A percentile compares a stretch with the other conserved stretches of the same genome.
phyloP scores from a whole-genome alignment of 108 stramenopile genomes.

The Stephanodiscus minutulus region DNA sequence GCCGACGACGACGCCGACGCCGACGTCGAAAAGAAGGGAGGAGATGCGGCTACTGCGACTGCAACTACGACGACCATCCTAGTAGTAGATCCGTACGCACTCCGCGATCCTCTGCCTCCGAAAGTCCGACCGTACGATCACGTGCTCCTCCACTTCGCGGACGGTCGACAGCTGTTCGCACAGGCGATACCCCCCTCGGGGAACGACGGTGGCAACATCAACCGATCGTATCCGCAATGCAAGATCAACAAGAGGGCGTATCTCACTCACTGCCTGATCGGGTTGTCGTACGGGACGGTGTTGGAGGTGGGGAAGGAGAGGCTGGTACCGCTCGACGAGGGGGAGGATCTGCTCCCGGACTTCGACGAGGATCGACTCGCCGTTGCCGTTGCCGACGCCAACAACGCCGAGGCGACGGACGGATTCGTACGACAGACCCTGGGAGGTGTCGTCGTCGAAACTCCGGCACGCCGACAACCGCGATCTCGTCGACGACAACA shows the following conservation, averaged over 20 bases:
- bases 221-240: slow-evolving; percentile 51
- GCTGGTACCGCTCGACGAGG: slow-evolving; percentile 62
- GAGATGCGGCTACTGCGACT: too few relatives aligned
- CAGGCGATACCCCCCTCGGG: slow-evolving; percentile 44
- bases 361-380: not conserved
- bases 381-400: slow-evolving; percentile 32
- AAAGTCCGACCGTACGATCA: slow-evolving; percentile 64
- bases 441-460: too few relatives aligned
- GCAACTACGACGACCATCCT: too few relatives aligned
- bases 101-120: slow-evolving; percentile 24
- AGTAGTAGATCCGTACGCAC: too few relatives aligned
- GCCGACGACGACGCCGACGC: not conserved
- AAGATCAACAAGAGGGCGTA: slow-evolving; percentile 83
- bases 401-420: slow-evolving; percentile 6
- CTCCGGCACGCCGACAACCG: slow-evolving; percentile 71
- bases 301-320: slow-evolving; percentile 57
- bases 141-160: slow-evolving; percentile 73
- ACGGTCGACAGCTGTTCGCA: slow-evolving; percentile 73
- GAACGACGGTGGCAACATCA: not conserved
- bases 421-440: not conserved
- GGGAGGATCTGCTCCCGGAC: slow-evolving; percentile 66
- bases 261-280: slow-evolving; percentile 64
- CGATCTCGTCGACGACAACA: slow-evolving; percentile 76
- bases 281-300: slow-evolving; percentile 82
- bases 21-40: too few relatives aligned